These are phyloP conservation scores for Coemansia guatemalensis DNA, from an alignment of 192 early-diverging fungal genomes.

Conservation along the genomic window DNA sequence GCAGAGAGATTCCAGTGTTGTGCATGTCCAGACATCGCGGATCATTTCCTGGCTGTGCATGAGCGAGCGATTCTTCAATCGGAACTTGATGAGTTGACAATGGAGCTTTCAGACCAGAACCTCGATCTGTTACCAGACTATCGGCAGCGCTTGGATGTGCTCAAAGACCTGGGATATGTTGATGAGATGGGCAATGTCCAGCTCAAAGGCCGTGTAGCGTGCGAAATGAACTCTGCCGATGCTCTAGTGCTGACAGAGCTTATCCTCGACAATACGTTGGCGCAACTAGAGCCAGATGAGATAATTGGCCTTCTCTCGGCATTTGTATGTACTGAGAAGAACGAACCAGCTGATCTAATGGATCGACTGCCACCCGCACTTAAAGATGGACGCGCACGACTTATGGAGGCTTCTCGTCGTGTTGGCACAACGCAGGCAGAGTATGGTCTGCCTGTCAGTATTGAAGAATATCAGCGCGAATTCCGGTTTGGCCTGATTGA, in stretches of 20 bases:
- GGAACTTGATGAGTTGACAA: constrained; percentile 72
- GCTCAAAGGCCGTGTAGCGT: constrained; percentile 94
- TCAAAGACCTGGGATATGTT: constrained; percentile 77
- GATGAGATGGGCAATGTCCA: constrained; percentile 85
- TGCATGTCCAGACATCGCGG: constrained; percentile 36
- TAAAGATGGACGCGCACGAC: constrained; percentile 56
- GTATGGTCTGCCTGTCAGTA: constrained; percentile 61
- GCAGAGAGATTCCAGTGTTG: constrained; percentile 35
- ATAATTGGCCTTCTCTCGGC: constrained; percentile 89
- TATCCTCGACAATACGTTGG: constrained; percentile 89
- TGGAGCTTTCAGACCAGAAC: constrained; percentile 87
- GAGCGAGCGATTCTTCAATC: constrained; percentile 62
- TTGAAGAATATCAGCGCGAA: constrained; percentile 51
- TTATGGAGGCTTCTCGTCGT: constrained; percentile 65
- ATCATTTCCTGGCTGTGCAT: constrained; percentile 59
- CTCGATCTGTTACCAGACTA: constrained; percentile 93
- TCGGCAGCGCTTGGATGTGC: constrained; percentile 80
- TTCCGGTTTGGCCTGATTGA: constrained; percentile 90
- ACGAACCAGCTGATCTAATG: constrained; percentile 44
- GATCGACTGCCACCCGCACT: constrained; percentile 36
- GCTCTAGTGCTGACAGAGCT: constrained; percentile 93
- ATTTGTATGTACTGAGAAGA: constrained; percentile 95
- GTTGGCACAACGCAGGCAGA: constrained; percentile 73
- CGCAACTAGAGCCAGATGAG: constrained; percentile 87
- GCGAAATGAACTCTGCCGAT: constrained; percentile 97